phyloP scores from a whole-genome alignment of 805 yeast species.

The Teunomyces panamensis region DNA sequence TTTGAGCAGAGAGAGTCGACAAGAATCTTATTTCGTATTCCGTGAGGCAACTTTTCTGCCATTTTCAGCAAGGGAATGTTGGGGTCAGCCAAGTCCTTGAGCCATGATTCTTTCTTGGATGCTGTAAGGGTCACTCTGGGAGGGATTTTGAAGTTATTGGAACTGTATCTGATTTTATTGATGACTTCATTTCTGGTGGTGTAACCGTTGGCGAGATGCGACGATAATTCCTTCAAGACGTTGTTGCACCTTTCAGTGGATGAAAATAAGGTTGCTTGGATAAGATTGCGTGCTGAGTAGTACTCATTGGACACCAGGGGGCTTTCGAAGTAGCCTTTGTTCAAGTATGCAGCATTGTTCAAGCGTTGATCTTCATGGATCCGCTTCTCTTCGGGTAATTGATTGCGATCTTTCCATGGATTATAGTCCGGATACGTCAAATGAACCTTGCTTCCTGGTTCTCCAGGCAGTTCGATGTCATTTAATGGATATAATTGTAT shows the following conservation, averaged over 20 bases:
- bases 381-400: constrained; percentile 18
- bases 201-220: constrained; percentile 36
- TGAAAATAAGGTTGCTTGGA: constrained; percentile 41
- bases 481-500: constrained; percentile 33
- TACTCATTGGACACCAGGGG: constrained; percentile 65
- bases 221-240: constrained; percentile 35
- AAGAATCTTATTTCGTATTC: constrained; percentile 68
- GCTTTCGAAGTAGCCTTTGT: constrained; percentile 68
- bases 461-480: constrained; percentile 12
- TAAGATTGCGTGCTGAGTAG: constrained; percentile 63
- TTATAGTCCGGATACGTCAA: constrained; percentile 62
- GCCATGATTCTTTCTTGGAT: constrained; percentile 81
- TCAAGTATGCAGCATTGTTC: constrained; percentile 48
- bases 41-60: constrained; percentile 85
- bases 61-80: constrained; percentile 63
- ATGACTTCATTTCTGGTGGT: constrained; percentile 38
- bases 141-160: constrained; percentile 64
- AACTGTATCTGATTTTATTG: constrained; percentile 33
- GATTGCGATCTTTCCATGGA: constrained; percentile 64
- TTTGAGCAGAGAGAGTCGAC: constrained; percentile 70
- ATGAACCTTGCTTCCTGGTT: background rate
- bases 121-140: constrained; percentile 90
- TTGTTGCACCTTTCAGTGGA: constrained; percentile 33
- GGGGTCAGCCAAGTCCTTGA: constrained; percentile 71
- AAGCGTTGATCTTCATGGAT: constrained; percentile 53